Conservation (phyloP, 2,329 filamentous ascomycete genomes). For the Coleophoma crateriformis region DNA sequence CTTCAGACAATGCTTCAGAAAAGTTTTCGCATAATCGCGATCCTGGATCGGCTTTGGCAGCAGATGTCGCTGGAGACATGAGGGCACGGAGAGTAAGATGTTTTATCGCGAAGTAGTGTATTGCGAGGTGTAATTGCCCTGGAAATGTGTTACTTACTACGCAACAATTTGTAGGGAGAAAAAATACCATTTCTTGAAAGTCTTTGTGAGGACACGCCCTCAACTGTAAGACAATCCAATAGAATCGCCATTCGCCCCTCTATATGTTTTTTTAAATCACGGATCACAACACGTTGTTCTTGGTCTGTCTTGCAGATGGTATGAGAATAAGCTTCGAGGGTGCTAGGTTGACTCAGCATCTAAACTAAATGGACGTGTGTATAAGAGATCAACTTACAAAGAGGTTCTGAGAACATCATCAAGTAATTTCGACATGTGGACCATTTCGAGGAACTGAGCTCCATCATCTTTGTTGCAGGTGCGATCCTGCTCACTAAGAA, state of each 20-base stretch:
- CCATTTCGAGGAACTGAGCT: slow-evolving; percentile 25
- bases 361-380: no score
- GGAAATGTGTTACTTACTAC: slow-evolving; percentile 1
- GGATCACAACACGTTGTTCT: not conserved
- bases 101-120: slow-evolving; percentile 32
- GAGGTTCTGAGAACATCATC: slow-evolving; percentile 2
- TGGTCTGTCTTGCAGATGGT: not conserved
- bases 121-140: slow-evolving; percentile 33
- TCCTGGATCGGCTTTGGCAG: slow-evolving; percentile 32
- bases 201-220: no score
- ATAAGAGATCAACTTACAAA: slow-evolving; percentile 5
- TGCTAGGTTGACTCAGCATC: slow-evolving; percentile 1
- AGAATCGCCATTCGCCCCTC: not conserved
- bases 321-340: slow-evolving; percentile 9
- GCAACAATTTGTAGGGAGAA: no score
- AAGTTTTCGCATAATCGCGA: slow-evolving; percentile 6
- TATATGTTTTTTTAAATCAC: not conserved
- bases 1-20: slow-evolving; percentile 4
- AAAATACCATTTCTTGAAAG: no score
- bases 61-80: slow-evolving; percentile 38
- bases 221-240: no score
- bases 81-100: slow-evolving; percentile 37
- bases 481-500: slow-evolving; percentile 29
- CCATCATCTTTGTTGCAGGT: slow-evolving; percentile 29
- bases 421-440: slow-evolving; percentile 8